Conservation (phyloP, 345 rosid genomes). For the Streptanthus diversifolius region DNA sequence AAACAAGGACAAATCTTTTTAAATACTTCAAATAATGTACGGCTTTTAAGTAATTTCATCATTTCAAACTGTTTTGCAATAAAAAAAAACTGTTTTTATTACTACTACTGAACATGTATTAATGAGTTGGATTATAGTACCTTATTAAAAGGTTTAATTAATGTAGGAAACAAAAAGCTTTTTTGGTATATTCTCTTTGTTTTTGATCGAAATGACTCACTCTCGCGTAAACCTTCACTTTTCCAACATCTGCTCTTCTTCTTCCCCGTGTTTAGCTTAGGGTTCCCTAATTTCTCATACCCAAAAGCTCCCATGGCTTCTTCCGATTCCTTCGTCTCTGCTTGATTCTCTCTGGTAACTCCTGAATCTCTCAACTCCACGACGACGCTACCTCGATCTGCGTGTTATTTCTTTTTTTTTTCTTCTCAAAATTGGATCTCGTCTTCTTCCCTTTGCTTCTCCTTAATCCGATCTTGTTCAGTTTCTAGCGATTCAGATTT, state of each 20-base stretch:
- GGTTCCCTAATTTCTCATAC: conserved; percentile 10
- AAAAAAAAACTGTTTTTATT: too few species aligned
- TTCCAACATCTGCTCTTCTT: conserved; percentile 10
- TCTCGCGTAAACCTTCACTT: conserved; percentile 19
- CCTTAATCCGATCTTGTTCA: too few species aligned
- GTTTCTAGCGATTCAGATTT: too few species aligned
- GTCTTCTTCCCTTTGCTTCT: background rate
- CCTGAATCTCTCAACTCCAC: background rate
- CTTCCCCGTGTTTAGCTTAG: conserved; percentile 13
- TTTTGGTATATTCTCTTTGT: conserved; percentile 9
- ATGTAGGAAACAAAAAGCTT: too few species aligned
- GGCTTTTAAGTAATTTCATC: too few species aligned
- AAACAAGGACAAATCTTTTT: too few species aligned
- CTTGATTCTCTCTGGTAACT: conserved; percentile 28
- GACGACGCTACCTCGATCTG: conserved; percentile 14
- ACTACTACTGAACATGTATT: too few species aligned
- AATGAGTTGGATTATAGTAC: too few species aligned
- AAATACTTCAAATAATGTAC: too few species aligned
- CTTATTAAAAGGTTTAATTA: too few species aligned
- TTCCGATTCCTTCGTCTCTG: conserved; percentile 2
- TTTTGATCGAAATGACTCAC: conserved; percentile 2
- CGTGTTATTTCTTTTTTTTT: background rate
- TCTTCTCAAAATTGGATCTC: conserved; percentile 24
- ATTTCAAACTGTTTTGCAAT: too few species aligned
- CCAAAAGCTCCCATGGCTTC: conserved; percentile 23